Percentiles rank a stretch among this genome's conserved stretches.
Conservation (phyloP, 73 alveolate genomes). For the Paramecium primaurelia region DNA sequence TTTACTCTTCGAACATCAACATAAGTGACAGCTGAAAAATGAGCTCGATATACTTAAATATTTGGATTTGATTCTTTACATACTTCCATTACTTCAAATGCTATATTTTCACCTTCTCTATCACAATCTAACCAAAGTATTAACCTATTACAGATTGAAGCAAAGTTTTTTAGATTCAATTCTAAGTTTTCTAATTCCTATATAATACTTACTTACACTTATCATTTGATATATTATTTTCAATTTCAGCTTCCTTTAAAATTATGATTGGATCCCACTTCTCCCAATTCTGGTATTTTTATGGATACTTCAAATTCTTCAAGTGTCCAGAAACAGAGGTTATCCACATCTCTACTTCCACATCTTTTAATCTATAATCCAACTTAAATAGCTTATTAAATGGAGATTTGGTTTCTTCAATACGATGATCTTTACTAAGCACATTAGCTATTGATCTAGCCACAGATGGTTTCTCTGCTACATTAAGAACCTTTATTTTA, state of each 20-base stretch:
- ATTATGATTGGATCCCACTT: slow-evolving; percentile 57
- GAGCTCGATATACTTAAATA: slow-evolving; percentile 76
- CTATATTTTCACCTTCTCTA: slow-evolving; percentile 99
- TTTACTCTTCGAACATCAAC: slow-evolving; percentile 61
- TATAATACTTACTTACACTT: background rate
- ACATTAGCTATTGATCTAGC: slow-evolving; percentile 89
- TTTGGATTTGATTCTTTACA: slow-evolving; percentile 52
- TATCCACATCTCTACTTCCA: slow-evolving; percentile 67
- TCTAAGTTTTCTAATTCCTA: background rate
- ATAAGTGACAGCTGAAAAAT: slow-evolving; percentile 83
- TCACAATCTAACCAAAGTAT: slow-evolving; percentile 99
- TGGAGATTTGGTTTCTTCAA: slow-evolving; percentile 41
- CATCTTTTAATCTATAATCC: slow-evolving; percentile 60
- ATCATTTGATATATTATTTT: slow-evolving; percentile 37
- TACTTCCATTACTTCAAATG: slow-evolving; percentile 90
- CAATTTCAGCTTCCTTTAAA: slow-evolving; percentile 47
- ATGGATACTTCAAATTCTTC: slow-evolving; percentile 57
- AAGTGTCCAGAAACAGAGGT: slow-evolving; percentile 86
- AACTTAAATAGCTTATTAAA: slow-evolving; percentile 93
- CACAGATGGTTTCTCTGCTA: slow-evolving; percentile 99
- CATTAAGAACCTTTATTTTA: slow-evolving; percentile 74
- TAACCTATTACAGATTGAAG: slow-evolving; percentile 68
- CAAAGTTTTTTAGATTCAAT: slow-evolving; percentile 39
- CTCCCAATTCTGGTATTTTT: slow-evolving; percentile 54
- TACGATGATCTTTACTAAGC: slow-evolving; percentile 49